phyloP scores from a whole-genome alignment of 805 yeast genomes.

The Lipomyces sp. region DNA sequence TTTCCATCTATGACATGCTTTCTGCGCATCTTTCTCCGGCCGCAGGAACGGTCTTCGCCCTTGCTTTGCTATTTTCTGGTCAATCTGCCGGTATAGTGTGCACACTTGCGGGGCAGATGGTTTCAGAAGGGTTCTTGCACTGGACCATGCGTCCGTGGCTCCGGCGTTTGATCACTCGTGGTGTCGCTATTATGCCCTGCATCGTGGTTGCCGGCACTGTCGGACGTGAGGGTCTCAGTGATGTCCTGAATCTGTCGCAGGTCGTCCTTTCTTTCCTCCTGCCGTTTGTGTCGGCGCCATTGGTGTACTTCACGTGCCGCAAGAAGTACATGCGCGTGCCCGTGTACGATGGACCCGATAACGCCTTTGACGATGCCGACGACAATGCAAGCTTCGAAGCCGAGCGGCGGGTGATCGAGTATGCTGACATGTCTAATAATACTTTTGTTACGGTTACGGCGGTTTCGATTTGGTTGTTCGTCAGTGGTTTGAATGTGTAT shows the following conservation, averaged over 20 bases:
- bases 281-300: slow-evolving; percentile 82
- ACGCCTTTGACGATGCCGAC: slow-evolving; percentile 13
- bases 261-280: slow-evolving; percentile 76
- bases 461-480: slow-evolving; percentile 62
- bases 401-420: slow-evolving; percentile 7
- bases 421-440: slow-evolving; percentile 48
- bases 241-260: slow-evolving; percentile 80
- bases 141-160: slow-evolving; percentile 82
- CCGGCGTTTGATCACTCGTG: slow-evolving; percentile 72
- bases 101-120: slow-evolving; percentile 87
- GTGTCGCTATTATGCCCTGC: slow-evolving; percentile 79
- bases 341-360: background rate
- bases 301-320: slow-evolving; percentile 74
- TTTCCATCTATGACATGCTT: slow-evolving; percentile 67
- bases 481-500: slow-evolving; percentile 65
- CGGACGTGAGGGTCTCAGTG: slow-evolving; percentile 68
- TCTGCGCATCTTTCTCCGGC: slow-evolving; percentile 59
- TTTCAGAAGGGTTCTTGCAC: slow-evolving; percentile 81
- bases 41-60: slow-evolving; percentile 80
- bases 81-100: slow-evolving; percentile 91
- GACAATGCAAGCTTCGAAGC: slow-evolving; percentile 7
- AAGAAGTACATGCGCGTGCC: slow-evolving; percentile 57
- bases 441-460: slow-evolving; percentile 55
- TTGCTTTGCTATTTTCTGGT: slow-evolving; percentile 81
- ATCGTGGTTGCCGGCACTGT: slow-evolving; percentile 64